Conservation (phyloP, 352 stramenopile species). For the Aphanomyces invadans region DNA sequence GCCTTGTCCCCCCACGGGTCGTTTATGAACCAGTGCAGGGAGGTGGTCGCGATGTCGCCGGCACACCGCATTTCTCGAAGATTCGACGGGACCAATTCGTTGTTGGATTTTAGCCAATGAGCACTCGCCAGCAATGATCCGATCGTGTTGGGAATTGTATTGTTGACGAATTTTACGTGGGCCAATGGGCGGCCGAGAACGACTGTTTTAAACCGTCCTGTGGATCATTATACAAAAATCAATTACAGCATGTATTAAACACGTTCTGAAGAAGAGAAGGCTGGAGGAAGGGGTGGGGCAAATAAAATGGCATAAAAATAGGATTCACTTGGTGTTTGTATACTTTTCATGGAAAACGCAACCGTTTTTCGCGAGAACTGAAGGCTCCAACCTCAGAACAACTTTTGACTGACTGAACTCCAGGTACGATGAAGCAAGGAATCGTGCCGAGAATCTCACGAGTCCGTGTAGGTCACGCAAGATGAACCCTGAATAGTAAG, state of each 20-base stretch:
- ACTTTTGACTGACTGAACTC: constrained; percentile 24
- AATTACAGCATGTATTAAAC: constrained; percentile 12
- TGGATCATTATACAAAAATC: neutral
- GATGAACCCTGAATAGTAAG: constrained; percentile 93
- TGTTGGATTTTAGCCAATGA: neutral
- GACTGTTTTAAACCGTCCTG: neutral
- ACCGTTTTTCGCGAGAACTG: constrained; percentile 14
- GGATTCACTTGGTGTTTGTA: constrained; percentile 17
- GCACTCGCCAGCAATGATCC: neutral
- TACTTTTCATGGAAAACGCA: neutral
- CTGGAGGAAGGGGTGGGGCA: constrained; percentile 18
- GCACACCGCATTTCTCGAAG: constrained; percentile 16
- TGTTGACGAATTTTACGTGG: neutral
- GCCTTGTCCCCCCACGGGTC: too few species aligned
- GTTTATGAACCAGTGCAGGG: too few species aligned
- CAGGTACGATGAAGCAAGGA: constrained; percentile 7
- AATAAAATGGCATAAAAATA: constrained; percentile 7
- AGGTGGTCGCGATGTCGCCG: too few species aligned
- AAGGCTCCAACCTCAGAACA: constrained; percentile 21
- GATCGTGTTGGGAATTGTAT: constrained; percentile 3
- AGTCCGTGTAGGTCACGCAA: constrained; percentile 15
- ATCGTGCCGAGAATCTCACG: neutral
- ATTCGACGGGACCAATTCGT: neutral
- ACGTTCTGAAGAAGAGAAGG: constrained; percentile 22
- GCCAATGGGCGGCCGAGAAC: neutral